Percentiles rank a stretch among this genome's conserved stretches.
Conservation (phyloP, 2,329 filamentous ascomycete species). For the Exophiala spinifera region DNA sequence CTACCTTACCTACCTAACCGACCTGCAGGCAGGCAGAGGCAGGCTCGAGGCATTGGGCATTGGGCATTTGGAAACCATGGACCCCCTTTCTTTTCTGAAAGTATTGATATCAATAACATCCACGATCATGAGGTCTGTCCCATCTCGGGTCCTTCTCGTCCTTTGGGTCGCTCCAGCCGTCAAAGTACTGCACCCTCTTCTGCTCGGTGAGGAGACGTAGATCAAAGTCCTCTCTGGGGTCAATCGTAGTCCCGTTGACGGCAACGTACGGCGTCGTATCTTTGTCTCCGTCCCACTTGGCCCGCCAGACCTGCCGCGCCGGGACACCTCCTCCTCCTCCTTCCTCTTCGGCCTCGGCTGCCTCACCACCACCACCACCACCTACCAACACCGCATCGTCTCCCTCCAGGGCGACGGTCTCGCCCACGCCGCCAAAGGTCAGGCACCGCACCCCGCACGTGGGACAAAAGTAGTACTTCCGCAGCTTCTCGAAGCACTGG, state of each 20-base stretch:
- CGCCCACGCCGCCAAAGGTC: slow-evolving; percentile 38
- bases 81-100: too few relatives aligned
- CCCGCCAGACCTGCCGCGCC: slow-evolving; percentile 30
- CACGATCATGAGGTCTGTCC: slow-evolving; percentile 31
- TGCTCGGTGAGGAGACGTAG: slow-evolving; percentile 31
- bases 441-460: slow-evolving; percentile 48
- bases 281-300: slow-evolving; percentile 31
- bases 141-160: slow-evolving; percentile 29
- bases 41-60: too few relatives aligned
- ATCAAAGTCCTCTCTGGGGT: slow-evolving; percentile 31
- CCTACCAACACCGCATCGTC: slow-evolving; percentile 26
- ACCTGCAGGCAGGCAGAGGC: too few relatives aligned
- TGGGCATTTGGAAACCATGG: too few relatives aligned
- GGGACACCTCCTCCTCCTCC: too few relatives aligned
- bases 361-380: too few relatives aligned
- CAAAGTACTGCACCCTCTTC: slow-evolving; percentile 33
- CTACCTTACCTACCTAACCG: too few relatives aligned
- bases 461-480: slow-evolving; percentile 49
- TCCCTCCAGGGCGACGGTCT: slow-evolving; percentile 28
- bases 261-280: slow-evolving; percentile 30
- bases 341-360: too few relatives aligned
- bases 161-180: slow-evolving; percentile 30
- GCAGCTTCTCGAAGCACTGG: slow-evolving; percentile 31
- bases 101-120: slow-evolving; percentile 32
- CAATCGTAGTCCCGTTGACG: slow-evolving; percentile 31